These are phyloP conservation scores for Volutella citrinella DNA, from an alignment of 2,329 filamentous ascomycete genomes.

Conservation along the genomic window DNA sequence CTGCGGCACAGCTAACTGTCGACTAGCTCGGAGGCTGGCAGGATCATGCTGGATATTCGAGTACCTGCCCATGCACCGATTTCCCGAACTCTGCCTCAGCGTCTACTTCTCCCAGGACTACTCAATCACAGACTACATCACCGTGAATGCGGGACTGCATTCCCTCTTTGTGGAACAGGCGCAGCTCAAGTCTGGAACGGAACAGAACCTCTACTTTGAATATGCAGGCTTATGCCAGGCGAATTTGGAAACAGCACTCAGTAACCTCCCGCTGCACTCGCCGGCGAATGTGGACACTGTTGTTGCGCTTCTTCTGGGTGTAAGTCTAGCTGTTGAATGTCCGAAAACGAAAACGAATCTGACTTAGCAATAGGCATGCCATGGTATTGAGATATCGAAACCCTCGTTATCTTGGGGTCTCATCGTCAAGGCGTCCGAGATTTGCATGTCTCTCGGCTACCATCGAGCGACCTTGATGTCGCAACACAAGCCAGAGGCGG, in stretches of 20 bases:
- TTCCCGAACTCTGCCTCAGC: conserved; percentile 30
- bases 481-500: conserved; percentile 18
- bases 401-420: conserved; percentile 30
- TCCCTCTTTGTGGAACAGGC: conserved; percentile 26
- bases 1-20: too few species aligned
- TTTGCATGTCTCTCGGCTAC: conserved; percentile 30
- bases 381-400: conserved; percentile 31
- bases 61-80: conserved; percentile 26
- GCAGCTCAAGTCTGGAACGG: conserved; percentile 7
- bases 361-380: too few species aligned
- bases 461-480: too few species aligned
- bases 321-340: too few species aligned
- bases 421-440: conserved; percentile 28
- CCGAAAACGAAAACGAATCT: too few species aligned
- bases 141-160: conserved; percentile 29
- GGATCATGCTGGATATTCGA: too few species aligned
- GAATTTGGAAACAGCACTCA: conserved; percentile 31
- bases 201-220: conserved; percentile 20
- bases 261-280: conserved; percentile 29
- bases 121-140: conserved; percentile 31
- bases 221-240: conserved; percentile 22
- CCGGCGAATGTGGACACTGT: conserved; percentile 28
- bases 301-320: conserved; percentile 21
- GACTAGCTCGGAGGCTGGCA: too few species aligned
- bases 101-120: conserved; percentile 32